Evolutionary conservation across 2,329 filamentous ascomycete genomes (phyloP).

Genomic region (Emericellopsis cladophorae): DNA sequence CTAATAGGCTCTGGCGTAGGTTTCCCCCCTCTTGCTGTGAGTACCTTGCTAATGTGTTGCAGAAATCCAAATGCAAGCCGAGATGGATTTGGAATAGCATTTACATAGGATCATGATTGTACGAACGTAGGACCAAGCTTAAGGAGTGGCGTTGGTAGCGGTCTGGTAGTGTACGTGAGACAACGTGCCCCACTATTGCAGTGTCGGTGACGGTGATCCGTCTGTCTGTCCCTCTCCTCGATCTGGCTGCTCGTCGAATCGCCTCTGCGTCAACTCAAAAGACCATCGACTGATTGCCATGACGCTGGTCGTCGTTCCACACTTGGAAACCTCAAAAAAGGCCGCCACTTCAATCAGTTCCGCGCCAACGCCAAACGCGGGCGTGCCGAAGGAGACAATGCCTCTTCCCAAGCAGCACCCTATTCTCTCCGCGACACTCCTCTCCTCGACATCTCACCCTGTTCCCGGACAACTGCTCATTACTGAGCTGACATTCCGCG

Average conservation of each 20-base stretch:
- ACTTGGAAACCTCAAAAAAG: too few species aligned
- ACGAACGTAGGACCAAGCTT: background rate
- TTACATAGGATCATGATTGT: constrained; percentile 7
- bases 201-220: too few species aligned
- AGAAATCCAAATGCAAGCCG: constrained; percentile 39
- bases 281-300: too few species aligned
- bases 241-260: too few species aligned
- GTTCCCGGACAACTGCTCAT: constrained; percentile 56
- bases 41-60: constrained; percentile 5
- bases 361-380: too few species aligned
- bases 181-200: too few species aligned
- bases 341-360: too few species aligned
- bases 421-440: constrained; percentile 22
- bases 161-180: too few species aligned
- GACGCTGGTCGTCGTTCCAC: too few species aligned
- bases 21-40: constrained; percentile 8
- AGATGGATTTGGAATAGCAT: constrained; percentile 28
- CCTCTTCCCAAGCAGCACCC: background rate
- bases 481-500: constrained; percentile 76
- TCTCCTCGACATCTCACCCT: constrained; percentile 27
- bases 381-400: background rate
- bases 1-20: constrained; percentile 57
- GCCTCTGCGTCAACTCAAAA: too few species aligned
- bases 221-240: too few species aligned
- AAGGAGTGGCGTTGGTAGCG: too few species aligned